phyloP scores from a whole-genome alignment of 2,329 filamentous ascomycete genomes.

The Aspergillus ochraceoroseus region DNA sequence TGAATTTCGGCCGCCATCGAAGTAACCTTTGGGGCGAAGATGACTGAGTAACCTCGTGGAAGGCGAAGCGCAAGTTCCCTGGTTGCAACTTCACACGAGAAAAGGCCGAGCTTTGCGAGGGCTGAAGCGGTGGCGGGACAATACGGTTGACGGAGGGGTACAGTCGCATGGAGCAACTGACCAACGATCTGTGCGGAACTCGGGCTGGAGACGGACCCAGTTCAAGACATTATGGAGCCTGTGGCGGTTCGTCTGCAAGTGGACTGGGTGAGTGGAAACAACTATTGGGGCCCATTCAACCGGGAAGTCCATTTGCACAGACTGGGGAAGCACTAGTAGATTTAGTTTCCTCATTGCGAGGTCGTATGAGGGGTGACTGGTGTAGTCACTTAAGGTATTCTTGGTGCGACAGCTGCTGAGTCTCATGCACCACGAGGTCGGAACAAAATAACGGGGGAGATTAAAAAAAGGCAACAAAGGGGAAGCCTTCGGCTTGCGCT shows the following conservation, averaged over 20 bases:
- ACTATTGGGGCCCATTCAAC: too few species aligned
- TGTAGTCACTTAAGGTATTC: too few species aligned
- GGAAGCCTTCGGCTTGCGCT: too few species aligned
- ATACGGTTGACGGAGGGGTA: conserved; percentile 21
- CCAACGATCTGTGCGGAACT: conserved; percentile 18
- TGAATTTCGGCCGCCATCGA: background rate
- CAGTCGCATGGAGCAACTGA: conserved; percentile 11
- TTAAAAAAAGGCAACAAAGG: too few species aligned
- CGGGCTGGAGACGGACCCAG: conserved; percentile 16
- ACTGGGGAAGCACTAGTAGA: conserved; percentile 16
- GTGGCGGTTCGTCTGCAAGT: conserved; percentile 9
- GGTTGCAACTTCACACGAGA: conserved; percentile 7
- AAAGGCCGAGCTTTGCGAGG: conserved; percentile 6
- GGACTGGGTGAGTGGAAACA: conserved; percentile 12
- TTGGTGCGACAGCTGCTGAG: too few species aligned
- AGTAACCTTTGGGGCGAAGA: too few species aligned
- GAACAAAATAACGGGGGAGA: too few species aligned
- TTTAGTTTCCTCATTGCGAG: too few species aligned
- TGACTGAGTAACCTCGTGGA: background rate
- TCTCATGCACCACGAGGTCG: conserved; percentile 9
- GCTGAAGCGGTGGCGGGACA: conserved; percentile 18
- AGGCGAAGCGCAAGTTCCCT: conserved; percentile 2
- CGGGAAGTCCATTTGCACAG: conserved; percentile 14
- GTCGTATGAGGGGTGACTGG: too few species aligned
- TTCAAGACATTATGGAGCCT: conserved; percentile 10